Evolutionary conservation across 805 yeast species (phyloP), one percentile per base, ranked within the genome.

Genomic region (Pichia gijzeniarum): DNA sequence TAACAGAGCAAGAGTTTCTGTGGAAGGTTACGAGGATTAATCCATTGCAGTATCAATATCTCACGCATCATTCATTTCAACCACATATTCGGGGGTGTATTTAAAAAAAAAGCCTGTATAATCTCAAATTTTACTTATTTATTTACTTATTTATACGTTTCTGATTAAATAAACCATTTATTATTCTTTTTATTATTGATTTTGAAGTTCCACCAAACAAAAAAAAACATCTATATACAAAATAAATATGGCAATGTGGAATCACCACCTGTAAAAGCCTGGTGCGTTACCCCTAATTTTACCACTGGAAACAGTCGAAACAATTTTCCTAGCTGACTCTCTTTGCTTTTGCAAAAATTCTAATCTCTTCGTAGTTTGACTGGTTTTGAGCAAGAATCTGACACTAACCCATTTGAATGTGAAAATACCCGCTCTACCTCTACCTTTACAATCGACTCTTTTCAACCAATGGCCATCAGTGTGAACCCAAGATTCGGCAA

Each of bases 401-500:
- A 90, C 79, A 64, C 91, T 95, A 43, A 88, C 80, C 61, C 76
- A 84, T 49, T 85, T 79, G 58, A 86, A 93, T 28, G 72, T 74
- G 41, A 85, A 74, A 47, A 85, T 66, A 61, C 98, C 98, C 18
- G 77, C 72, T 64, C 96, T 79, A 52, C 96, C 96, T 69, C 98
- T 80, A 52, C 93, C 96, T 69, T 88, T 89, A 60, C 75, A 73
- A 55, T 91, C 96, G 9, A 80, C 64, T 62, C 93, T 76, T 62
- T 78, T 82, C 25, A 60, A 57, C 81, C 84, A 79, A 42, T 66
- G 59, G 18, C 95, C 96, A 63, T 91, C 98, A 47, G 89, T 80
- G 35, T 96, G 97, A 22, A 80, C 80, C 97, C 97, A 91, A 48
- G 89, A 78, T 58, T 85, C 85, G 37, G 82, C 77, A 46, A 91